Conservation (phyloP, 495 filamentous ascomycete species). For the Podospora appendiculata region DNA sequence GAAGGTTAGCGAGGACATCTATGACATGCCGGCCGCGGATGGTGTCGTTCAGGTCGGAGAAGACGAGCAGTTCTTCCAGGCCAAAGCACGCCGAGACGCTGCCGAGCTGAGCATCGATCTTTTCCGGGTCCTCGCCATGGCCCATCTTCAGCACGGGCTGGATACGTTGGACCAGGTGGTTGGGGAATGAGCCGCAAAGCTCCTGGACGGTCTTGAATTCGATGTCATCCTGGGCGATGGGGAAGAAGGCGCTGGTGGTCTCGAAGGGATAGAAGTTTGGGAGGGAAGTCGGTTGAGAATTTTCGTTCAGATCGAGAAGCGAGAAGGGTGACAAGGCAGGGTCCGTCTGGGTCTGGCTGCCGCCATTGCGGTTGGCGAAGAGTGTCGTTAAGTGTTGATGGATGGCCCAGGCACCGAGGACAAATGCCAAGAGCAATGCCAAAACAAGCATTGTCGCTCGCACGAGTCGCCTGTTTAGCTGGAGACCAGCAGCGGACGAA, state of each 20-base stretch:
- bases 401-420: neutral
- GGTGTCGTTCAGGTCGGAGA: slow-evolving; percentile 35
- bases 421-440: neutral
- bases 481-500: too few relatives aligned
- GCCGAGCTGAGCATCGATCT: slow-evolving; percentile 11
- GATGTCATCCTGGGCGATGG: slow-evolving; percentile 1
- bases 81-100: slow-evolving; percentile 16
- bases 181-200: slow-evolving; percentile 16
- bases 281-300: too few relatives aligned
- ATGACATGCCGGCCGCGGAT: slow-evolving; percentile 21
- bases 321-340: too few relatives aligned
- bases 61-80: slow-evolving; percentile 31
- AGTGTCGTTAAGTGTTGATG: neutral
- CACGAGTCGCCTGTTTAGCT: neutral
- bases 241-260: slow-evolving; percentile 10
- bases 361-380: neutral
- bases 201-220: slow-evolving; percentile 3
- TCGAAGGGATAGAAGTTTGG: slow-evolving; percentile 3
- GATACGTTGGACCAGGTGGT: slow-evolving; percentile 8
- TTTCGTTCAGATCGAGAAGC: too few relatives aligned
- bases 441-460: neutral
- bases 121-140: slow-evolving; percentile 11
- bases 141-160: slow-evolving; percentile 22
- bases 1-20: slow-evolving; percentile 29
- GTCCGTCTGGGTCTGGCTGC: too few relatives aligned